Percentiles rank a stretch among this genome's conserved stretches.
These are phyloP conservation scores for Plantago lanceolata DNA, from an alignment of 305 asterid species.

Conservation along the genomic window DNA sequence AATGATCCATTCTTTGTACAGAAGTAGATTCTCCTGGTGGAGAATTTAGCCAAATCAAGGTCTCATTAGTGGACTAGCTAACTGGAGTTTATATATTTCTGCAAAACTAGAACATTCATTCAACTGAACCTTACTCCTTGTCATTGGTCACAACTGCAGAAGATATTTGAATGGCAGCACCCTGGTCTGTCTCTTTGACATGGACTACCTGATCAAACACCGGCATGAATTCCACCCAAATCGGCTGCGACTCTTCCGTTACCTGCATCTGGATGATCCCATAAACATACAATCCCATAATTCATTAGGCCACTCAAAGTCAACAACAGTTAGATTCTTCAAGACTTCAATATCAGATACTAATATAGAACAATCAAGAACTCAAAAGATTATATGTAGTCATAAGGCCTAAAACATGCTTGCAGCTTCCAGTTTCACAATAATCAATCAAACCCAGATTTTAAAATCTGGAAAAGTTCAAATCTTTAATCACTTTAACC, in stretches of 20 bases:
- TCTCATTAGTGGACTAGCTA: conserved; percentile 27
- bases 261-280: conserved; percentile 51
- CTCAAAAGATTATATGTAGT: no score
- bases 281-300: conserved; percentile 4
- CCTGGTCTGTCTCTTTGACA: conserved; percentile 30
- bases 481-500: neutral
- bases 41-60: conserved; percentile 29
- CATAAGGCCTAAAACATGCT: no score
- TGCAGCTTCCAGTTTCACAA: no score
- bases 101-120: conserved; percentile 14
- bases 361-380: neutral
- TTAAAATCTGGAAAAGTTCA: no score
- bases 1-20: conserved; percentile 59
- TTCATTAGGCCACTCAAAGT: neutral
- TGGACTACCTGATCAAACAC: conserved; percentile 21
- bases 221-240: conserved; percentile 59
- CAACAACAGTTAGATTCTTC: neutral
- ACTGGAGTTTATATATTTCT: conserved; percentile 13
- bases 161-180: conserved; percentile 27
- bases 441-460: no score
- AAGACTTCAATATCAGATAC: conserved; percentile 8
- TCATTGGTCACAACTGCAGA: conserved; percentile 57
- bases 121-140: conserved; percentile 47
- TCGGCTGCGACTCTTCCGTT: conserved; percentile 52
- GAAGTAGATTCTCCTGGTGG: conserved; percentile 60